Conservation (phyloP, 2,329 filamentous ascomycete genomes). For the Pseudonectria foliicola region DNA sequence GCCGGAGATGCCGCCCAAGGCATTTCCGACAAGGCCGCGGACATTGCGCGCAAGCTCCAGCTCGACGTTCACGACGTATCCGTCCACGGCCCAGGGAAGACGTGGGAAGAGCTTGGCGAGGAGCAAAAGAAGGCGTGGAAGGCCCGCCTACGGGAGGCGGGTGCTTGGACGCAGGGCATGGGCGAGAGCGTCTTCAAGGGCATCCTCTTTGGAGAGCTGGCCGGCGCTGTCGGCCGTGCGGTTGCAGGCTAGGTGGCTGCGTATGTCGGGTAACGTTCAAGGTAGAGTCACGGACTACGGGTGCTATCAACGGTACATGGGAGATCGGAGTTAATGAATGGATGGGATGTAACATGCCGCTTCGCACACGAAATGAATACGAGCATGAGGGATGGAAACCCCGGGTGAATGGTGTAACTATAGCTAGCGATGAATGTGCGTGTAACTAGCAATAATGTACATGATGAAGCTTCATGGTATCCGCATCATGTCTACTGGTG, state of each 20-base stretch:
- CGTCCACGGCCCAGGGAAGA: constrained; percentile 46
- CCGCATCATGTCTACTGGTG: too few relatives aligned
- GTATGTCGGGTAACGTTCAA: too few relatives aligned
- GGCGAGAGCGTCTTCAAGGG: constrained; percentile 71
- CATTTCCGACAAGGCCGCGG: constrained; percentile 1
- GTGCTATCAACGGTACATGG: too few relatives aligned
- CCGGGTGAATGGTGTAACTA: too few relatives aligned
- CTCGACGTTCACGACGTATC: constrained; percentile 40
- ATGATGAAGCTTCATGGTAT: too few relatives aligned
- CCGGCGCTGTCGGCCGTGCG: constrained; percentile 50
- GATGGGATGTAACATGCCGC: too few relatives aligned
- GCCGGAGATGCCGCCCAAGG: constrained; percentile 13
- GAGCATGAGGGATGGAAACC: too few relatives aligned
- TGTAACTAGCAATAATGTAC: too few relatives aligned
- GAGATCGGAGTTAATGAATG: too few relatives aligned
- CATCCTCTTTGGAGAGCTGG: constrained; percentile 69
- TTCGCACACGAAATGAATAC: too few relatives aligned
- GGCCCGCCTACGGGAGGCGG: constrained; percentile 57
- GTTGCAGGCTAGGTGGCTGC: constrained; percentile 31
- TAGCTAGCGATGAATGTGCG: background rate
- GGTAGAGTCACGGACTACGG: too few relatives aligned
- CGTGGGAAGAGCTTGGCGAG: constrained; percentile 64
- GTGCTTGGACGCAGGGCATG: constrained; percentile 73
- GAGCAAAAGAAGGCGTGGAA: constrained; percentile 64
- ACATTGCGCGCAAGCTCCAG: constrained; percentile 23